Evolutionary conservation across 306 rosid species (phyloP), one percentile per base, ranked within the genome.

Genomic region (Inga oerstediana): DNA sequence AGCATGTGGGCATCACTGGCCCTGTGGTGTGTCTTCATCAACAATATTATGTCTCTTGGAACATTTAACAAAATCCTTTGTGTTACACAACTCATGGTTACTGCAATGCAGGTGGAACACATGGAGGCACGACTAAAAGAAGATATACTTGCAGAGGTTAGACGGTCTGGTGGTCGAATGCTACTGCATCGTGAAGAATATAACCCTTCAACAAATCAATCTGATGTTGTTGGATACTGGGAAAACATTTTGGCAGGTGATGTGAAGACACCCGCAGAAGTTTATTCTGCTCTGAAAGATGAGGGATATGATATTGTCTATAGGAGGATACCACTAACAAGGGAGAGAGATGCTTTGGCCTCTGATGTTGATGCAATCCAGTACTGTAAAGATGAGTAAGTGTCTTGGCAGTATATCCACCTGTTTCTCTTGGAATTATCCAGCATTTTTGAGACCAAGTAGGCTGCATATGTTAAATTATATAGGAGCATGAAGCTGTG

Each of bases 1-100:
- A 94, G 88, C 97, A 94, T 48, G 93, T 91, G 84, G 97, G 97
- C 86, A 91, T 94, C 79, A 94, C 98, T 66, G 98, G 98, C 81
- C 87, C 94, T 67, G 86, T 87, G 97, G 98, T 94, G 80, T 76
- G 90, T 80, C 73, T 45, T 85, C 78, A 24, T 86, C 37, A 64
- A 81, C 76, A 67, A 61, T 59, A 72, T 39, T 39, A 59, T 65
- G 74, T 84, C 79, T 75, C 74, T 82, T 45, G 80, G 76, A 70
- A 62, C 82, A 75, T 80, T 75, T 81, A 56, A 65, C 77, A 45
- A 71, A 74, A 83, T 82, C 62, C 54, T 43, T 10, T 61, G 19
- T 78, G 58, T 72, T 87, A 52, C 73, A 78, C 74, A 68, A 64
- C 76, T 86, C 78, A 81, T 75, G 80, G 69, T 83, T 76, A 78